Evolutionary conservation across 78 protist genomes (phyloP).

Genomic region (Bigelowiella natans): DNA sequence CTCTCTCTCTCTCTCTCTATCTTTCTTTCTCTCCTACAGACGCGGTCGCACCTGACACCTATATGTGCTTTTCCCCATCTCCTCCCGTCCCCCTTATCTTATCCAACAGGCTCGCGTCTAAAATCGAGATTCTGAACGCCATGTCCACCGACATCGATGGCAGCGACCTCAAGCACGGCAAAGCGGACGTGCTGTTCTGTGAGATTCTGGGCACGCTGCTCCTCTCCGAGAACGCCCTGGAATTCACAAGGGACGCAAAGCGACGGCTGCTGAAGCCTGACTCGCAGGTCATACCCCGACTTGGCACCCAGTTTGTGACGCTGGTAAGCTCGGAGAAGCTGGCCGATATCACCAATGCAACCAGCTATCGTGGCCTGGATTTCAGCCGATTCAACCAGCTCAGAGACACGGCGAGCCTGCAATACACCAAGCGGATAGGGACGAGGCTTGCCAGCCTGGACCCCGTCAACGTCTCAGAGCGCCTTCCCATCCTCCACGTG

Average conservation of each 20-base stretch:
- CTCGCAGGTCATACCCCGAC: too few relatives aligned
- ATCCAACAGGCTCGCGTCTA: too few relatives aligned
- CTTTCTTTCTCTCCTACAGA: too few relatives aligned
- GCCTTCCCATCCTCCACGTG: not conserved
- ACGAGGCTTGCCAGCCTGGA: not conserved
- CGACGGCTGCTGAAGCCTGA: too few relatives aligned
- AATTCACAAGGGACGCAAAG: not conserved
- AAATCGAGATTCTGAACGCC: too few relatives aligned
- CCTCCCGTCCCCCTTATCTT: too few relatives aligned
- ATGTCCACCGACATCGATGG: too few relatives aligned
- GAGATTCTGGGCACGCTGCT: not conserved
- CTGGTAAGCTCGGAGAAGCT: not conserved
- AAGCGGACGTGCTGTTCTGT: not conserved
- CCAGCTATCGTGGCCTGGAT: not conserved
- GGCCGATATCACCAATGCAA: not conserved
- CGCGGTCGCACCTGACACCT: too few relatives aligned
- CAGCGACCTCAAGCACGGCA: not conserved
- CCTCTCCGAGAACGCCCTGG: not conserved
- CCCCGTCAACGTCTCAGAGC: not conserved
- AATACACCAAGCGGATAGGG: not conserved
- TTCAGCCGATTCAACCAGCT: not conserved
- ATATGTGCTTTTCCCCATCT: too few relatives aligned
- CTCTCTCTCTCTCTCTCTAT: too few relatives aligned
- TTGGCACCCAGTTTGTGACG: not conserved
- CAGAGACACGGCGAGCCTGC: not conserved